Percentiles rank a stretch among this genome's conserved stretches.
These are phyloP conservation scores for Paracamarosporium sp. DNA, from an alignment of 2,329 filamentous ascomycete species.

Conservation along the genomic window DNA sequence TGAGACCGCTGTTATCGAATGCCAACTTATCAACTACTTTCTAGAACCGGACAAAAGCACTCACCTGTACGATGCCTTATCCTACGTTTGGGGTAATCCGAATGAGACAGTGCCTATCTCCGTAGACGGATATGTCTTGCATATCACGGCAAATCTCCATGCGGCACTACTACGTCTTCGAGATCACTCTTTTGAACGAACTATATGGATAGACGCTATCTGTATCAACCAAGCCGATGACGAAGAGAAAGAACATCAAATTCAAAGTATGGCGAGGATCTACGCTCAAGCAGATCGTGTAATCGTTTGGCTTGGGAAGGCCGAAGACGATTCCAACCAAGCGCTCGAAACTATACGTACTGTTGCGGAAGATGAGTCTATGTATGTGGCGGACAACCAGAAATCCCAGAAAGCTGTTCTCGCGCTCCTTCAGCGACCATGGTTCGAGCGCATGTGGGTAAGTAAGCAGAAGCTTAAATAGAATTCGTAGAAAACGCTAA, in stretches of 20 bases:
- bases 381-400: conserved; percentile 4
- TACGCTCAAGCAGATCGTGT: conserved; percentile 17
- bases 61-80: conserved; percentile 16
- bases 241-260: conserved; percentile 16
- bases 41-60: conserved; percentile 7
- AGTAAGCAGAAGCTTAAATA: background rate
- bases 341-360: conserved; percentile 17
- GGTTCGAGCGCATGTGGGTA: conserved; percentile 30
- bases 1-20: conserved; percentile 12
- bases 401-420: conserved; percentile 18
- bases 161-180: conserved; percentile 12
- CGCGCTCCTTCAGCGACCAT: conserved; percentile 19
- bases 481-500: conserved; percentile 12
- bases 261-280: conserved; percentile 20
- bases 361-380: conserved; percentile 9
- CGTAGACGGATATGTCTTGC: conserved; percentile 7
- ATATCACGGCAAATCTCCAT: conserved; percentile 14
- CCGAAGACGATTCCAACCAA: conserved; percentile 9
- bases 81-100: conserved; percentile 14
- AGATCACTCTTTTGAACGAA: conserved; percentile 10
- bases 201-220: conserved; percentile 16
- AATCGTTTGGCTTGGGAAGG: conserved; percentile 22
- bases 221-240: conserved; percentile 14
- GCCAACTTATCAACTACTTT: conserved; percentile 18
- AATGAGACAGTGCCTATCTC: conserved; percentile 10